A percentile compares a stretch with the other conserved stretches of the same genome.
Evolutionary conservation across 1,139 yeast species (phyloP).

Genomic region (Suhomyces maxii): DNA sequence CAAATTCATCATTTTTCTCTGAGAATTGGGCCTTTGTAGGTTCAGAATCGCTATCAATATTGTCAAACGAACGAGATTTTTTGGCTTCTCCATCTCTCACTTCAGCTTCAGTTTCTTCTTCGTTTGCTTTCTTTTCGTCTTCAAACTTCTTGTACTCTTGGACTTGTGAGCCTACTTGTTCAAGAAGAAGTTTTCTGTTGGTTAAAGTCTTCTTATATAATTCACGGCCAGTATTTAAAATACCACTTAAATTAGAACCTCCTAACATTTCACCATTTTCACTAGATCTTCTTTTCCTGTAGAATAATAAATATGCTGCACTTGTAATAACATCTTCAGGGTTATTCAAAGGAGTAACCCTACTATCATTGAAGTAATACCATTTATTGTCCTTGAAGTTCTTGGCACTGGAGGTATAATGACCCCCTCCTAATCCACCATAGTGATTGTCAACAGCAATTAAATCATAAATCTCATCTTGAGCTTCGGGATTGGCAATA

Average conservation of each 20-base stretch:
- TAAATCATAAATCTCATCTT: slow-evolving; percentile 66
- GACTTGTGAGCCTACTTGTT: slow-evolving; percentile 27
- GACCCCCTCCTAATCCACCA: slow-evolving; percentile 98
- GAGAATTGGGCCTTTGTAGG: slow-evolving; percentile 13
- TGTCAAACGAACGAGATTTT: slow-evolving; percentile 11
- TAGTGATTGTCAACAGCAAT: slow-evolving; percentile 93
- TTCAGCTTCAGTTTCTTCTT: slow-evolving; percentile 12
- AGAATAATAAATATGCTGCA: slow-evolving; percentile 86
- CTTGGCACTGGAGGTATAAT: slow-evolving; percentile 87
- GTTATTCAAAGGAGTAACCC: slow-evolving; percentile 58
- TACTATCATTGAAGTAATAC: slow-evolving; percentile 90
- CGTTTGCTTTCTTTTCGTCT: slow-evolving; percentile 5
- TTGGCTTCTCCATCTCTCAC: slow-evolving; percentile 9
- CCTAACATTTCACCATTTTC: slow-evolving; percentile 32
- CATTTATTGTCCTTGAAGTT: slow-evolving; percentile 76
- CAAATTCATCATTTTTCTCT: slow-evolving; percentile 18
- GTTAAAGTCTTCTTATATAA: slow-evolving; percentile 11
- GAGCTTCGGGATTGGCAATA: slow-evolving; percentile 36
- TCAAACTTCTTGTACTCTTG: slow-evolving; percentile 13
- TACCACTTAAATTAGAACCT: slow-evolving; percentile 28
- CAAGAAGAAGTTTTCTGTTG: slow-evolving; percentile 12
- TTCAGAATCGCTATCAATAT: background rate
- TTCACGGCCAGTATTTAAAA: slow-evolving; percentile 13
- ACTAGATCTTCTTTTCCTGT: slow-evolving; percentile 55
- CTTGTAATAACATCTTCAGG: slow-evolving; percentile 68